Percentiles rank a stretch among this genome's conserved stretches.
Evolutionary conservation across 2,329 filamentous ascomycete species (phyloP).

Genomic region (Fusarium anguioides): DNA sequence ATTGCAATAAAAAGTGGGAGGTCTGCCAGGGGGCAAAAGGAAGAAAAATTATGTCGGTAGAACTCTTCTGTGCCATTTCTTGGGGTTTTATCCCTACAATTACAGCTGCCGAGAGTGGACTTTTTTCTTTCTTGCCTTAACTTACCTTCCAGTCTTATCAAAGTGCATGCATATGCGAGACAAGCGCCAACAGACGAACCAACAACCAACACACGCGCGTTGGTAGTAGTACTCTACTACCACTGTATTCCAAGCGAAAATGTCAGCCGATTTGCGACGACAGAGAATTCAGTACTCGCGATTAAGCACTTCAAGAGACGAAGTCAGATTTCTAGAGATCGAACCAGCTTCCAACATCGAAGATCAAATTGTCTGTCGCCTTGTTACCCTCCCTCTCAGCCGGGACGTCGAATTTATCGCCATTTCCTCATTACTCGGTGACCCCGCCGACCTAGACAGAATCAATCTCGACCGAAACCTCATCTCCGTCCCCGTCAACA

Average conservation of each 20-base stretch:
- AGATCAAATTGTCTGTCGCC: constrained; percentile 49
- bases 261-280: constrained; percentile 12
- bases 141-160: neutral
- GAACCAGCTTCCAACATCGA: constrained; percentile 43
- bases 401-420: constrained; percentile 45
- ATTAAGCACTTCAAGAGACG: constrained; percentile 29
- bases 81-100: constrained; percentile 3
- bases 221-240: neutral
- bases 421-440: constrained; percentile 48
- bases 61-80: constrained; percentile 6
- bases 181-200: neutral
- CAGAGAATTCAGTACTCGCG: constrained; percentile 30
- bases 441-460: constrained; percentile 44
- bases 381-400: constrained; percentile 46
- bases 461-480: constrained; percentile 46
- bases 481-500: constrained; percentile 45
- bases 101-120: neutral
- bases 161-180: neutral
- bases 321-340: constrained; percentile 51
- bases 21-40: neutral
- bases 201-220: neutral
- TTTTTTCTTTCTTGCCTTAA: neutral
- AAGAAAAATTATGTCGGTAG: neutral
- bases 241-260: constrained; percentile 12
- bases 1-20: constrained; percentile 13